Evolutionary conservation across 2,329 filamentous ascomycete species (phyloP).

Genomic region (Ophiostoma sp.): DNA sequence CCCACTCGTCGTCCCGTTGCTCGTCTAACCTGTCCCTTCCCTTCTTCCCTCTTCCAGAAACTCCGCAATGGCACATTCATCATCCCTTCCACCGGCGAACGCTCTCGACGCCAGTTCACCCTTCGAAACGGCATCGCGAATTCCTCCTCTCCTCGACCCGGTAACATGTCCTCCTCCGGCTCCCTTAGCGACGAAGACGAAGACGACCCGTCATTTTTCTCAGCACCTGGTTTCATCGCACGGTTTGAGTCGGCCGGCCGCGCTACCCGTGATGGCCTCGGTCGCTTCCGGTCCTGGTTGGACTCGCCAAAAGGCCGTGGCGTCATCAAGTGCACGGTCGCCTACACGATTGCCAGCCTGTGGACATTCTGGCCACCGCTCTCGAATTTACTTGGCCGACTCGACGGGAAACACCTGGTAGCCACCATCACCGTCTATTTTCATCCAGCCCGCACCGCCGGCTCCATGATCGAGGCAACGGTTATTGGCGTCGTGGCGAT

Average conservation of each 20-base stretch:
- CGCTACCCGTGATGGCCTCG: slow-evolving; percentile 8
- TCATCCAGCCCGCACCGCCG: slow-evolving; percentile 80
- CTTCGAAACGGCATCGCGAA: slow-evolving; percentile 51
- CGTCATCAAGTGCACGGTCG: slow-evolving; percentile 87
- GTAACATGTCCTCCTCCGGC: slow-evolving; percentile 5
- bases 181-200: slow-evolving; percentile 19
- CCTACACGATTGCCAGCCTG: slow-evolving; percentile 82
- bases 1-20: not conserved
- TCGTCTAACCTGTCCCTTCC: not conserved
- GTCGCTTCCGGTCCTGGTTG: slow-evolving; percentile 59
- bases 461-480: slow-evolving; percentile 86
- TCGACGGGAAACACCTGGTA: slow-evolving; percentile 91
- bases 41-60: slow-evolving; percentile 51
- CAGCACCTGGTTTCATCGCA: slow-evolving; percentile 36
- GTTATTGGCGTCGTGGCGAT: slow-evolving; percentile 77
- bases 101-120: slow-evolving; percentile 76
- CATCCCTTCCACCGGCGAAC: slow-evolving; percentile 81
- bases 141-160: slow-evolving; percentile 36
- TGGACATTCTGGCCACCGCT: slow-evolving; percentile 79
- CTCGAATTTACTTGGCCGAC: slow-evolving; percentile 71
- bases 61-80: slow-evolving; percentile 85
- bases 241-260: slow-evolving; percentile 20
- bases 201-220: slow-evolving; percentile 37
- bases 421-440: slow-evolving; percentile 95
- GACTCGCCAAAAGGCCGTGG: slow-evolving; percentile 73